Percentiles rank a stretch among this genome's conserved stretches.
phyloP scores from a whole-genome alignment of 2,329 filamentous ascomycete species.

The Alternaria triticina region DNA sequence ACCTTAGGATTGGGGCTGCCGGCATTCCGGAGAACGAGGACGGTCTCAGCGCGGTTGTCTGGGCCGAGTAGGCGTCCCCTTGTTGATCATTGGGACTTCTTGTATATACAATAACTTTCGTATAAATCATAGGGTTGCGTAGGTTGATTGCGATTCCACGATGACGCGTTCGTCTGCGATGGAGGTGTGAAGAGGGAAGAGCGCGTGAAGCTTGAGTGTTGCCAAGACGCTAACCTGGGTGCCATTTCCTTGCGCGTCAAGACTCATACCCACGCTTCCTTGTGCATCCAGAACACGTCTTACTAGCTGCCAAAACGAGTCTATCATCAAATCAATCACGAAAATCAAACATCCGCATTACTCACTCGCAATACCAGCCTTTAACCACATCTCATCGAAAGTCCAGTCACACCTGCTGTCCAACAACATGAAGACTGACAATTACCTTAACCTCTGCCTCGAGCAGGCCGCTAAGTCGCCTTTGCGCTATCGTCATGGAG shows the following conservation, averaged over 20 bases:
- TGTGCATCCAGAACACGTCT: neutral
- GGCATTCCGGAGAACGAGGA: constrained; percentile 41
- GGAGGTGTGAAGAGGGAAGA: neutral
- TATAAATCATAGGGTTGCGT: neutral
- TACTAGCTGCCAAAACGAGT: neutral
- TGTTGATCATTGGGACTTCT: neutral
- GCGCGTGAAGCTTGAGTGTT: neutral
- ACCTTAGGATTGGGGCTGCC: constrained; percentile 31
- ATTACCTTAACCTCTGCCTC: constrained; percentile 59
- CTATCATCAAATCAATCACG: neutral
- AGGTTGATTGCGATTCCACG: neutral
- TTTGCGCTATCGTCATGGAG: constrained; percentile 59
- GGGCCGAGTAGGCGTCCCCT: constrained; percentile 33
- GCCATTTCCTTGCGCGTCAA: neutral
- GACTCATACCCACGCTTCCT: neutral
- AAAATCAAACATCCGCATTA: neutral
- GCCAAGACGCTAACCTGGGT: constrained; percentile 14
- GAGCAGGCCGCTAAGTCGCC: constrained; percentile 59
- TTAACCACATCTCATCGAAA: neutral
- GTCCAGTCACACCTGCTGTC: neutral
- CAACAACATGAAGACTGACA: constrained; percentile 54
- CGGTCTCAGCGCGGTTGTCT: constrained; percentile 43
- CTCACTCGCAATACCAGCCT: neutral
- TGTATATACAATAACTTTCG: neutral
- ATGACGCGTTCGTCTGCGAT: neutral